phyloP scores from a whole-genome alignment of 2,329 filamentous ascomycete species.

The Trichoderma arundinaceum region DNA sequence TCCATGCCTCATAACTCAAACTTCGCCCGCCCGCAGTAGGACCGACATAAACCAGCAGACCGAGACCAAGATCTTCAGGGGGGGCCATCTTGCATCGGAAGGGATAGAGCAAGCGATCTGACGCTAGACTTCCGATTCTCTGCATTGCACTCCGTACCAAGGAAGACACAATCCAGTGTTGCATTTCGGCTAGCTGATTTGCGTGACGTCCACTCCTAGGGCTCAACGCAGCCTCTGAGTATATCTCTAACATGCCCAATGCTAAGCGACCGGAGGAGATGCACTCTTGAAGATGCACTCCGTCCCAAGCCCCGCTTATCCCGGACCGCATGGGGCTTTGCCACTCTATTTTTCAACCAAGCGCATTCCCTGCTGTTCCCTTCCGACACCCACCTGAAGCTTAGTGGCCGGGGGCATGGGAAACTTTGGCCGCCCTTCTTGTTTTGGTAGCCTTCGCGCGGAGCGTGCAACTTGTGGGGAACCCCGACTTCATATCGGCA shows the following conservation, averaged over 20 bases:
- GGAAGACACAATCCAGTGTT: constrained; percentile 7
- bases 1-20: constrained; percentile 1
- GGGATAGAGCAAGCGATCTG: constrained; percentile 18
- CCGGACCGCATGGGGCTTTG: constrained; percentile 16
- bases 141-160: constrained; percentile 12
- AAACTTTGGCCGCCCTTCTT: background rate
- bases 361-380: background rate
- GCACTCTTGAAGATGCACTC: constrained; percentile 27
- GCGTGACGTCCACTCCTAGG: background rate
- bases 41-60: constrained; percentile 14
- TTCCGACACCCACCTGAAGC: constrained; percentile 20
- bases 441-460: constrained; percentile 1
- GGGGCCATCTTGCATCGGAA: constrained; percentile 22
- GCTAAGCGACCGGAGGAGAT: constrained; percentile 25
- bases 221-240: background rate
- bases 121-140: constrained; percentile 18
- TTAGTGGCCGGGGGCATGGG: constrained; percentile 10
- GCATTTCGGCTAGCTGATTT: constrained; percentile 12
- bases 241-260: constrained; percentile 20
- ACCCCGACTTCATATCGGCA: constrained; percentile 24
- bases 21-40: constrained; percentile 24
- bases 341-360: constrained; percentile 7
- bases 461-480: constrained; percentile 8
- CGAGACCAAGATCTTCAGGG: constrained; percentile 24
- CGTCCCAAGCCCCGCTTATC: constrained; percentile 15